Conservation (phyloP, 129 eudicot genomes). For the Helichrysum umbraculigerum region DNA sequence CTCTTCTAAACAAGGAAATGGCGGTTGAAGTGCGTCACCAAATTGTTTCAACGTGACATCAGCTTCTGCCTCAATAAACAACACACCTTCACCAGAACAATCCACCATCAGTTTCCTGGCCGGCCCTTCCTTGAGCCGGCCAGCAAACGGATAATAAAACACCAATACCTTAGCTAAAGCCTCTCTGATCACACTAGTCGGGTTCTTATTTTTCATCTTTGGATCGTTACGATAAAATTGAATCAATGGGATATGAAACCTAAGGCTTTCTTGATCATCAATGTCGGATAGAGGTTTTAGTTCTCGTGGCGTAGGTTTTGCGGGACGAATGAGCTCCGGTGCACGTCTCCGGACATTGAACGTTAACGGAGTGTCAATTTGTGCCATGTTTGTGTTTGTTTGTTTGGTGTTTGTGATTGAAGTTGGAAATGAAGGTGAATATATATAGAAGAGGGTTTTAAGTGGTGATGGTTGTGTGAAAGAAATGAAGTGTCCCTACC, state of each 20-base stretch:
- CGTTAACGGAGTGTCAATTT: neutral
- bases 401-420: neutral
- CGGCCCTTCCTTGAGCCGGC: constrained; percentile 34
- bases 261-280: constrained; percentile 34
- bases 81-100: constrained; percentile 38
- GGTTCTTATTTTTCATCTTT: constrained; percentile 15
- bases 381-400: neutral
- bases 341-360: constrained; percentile 19
- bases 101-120: constrained; percentile 37
- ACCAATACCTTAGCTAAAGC: constrained; percentile 40
- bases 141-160: constrained; percentile 46
- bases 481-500: no score
- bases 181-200: constrained; percentile 29
- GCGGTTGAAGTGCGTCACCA: constrained; percentile 29
- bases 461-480: no score
- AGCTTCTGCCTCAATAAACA: constrained; percentile 50
- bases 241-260: constrained; percentile 18
- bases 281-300: constrained; percentile 40
- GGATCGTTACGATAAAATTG: constrained; percentile 24
- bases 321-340: constrained; percentile 35
- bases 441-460: neutral
- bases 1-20: constrained; percentile 33
- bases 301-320: constrained; percentile 35
- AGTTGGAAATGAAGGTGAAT: neutral
- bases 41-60: constrained; percentile 31